Percentiles rank a stretch among this genome's conserved stretches.
Evolutionary conservation across 2,329 filamentous ascomycete species (phyloP).

Genomic region (Aureobasidium sp.): DNA sequence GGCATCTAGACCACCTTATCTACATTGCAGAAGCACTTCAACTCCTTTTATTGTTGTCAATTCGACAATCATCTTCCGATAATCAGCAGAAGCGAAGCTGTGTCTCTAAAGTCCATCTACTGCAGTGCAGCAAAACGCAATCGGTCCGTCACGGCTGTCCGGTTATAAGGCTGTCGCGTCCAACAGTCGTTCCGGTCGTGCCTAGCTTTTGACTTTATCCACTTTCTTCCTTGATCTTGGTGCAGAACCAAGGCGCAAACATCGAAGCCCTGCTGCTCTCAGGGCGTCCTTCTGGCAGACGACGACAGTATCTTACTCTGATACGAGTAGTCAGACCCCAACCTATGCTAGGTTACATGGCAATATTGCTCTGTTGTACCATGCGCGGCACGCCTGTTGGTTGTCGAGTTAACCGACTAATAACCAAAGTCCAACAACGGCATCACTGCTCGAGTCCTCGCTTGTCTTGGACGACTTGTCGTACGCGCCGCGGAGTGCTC

Average conservation of each 20-base stretch:
- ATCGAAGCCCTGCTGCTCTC: neutral
- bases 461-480: neutral
- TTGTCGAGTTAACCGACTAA: neutral
- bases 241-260: neutral
- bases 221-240: neutral
- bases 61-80: neutral
- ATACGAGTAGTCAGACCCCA: neutral
- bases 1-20: neutral
- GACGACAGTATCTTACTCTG: neutral
- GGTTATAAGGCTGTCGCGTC: neutral
- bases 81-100: neutral
- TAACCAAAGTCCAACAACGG: neutral
- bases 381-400: neutral
- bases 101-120: neutral
- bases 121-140: neutral
- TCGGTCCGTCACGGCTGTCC: neutral
- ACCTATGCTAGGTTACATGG: neutral
- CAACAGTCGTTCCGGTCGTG: neutral
- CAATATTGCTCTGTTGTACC: neutral
- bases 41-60: neutral
- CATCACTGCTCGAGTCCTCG: neutral
- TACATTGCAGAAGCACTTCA: neutral
- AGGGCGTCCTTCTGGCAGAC: neutral
- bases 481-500: neutral
- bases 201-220: slow-evolving; percentile 8